Conservation (phyloP, 305 asterid genomes). For the Rubia tinctorum region DNA sequence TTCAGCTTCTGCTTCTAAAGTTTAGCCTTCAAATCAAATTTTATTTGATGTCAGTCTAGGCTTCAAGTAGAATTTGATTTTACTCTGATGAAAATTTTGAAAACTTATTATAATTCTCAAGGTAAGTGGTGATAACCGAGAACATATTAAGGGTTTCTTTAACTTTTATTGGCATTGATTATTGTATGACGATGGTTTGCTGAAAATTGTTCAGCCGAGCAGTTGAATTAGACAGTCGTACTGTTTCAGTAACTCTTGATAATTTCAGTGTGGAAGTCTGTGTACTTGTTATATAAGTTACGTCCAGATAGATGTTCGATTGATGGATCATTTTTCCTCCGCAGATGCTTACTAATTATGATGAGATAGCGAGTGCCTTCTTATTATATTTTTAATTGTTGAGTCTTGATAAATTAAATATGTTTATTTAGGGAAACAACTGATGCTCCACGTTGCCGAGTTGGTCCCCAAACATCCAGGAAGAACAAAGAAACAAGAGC, state of each 20-base stretch:
- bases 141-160: not conserved
- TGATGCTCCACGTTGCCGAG: constrained; percentile 78
- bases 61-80: not conserved
- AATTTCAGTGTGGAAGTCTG: not conserved
- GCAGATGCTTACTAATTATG: not conserved
- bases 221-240: not conserved
- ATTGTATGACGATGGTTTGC: not conserved
- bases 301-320: not conserved
- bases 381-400: not conserved
- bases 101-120: not conserved
- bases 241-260: not conserved
- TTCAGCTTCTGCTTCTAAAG: not conserved
- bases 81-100: not conserved
- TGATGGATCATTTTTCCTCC: not conserved
- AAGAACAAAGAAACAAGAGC: constrained; percentile 74
- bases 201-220: not conserved
- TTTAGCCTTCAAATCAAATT: not conserved
- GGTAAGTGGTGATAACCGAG: not conserved
- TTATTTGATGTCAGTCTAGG: not conserved
- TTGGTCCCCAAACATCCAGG: constrained; percentile 85
- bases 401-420: not conserved
- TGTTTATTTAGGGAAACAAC: constrained; percentile 55
- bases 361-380: not conserved
- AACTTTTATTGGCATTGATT: not conserved
- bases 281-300: not conserved